Evolutionary conservation across 345 rosid species (phyloP).

Genomic region (Dipteronia sinensis): DNA sequence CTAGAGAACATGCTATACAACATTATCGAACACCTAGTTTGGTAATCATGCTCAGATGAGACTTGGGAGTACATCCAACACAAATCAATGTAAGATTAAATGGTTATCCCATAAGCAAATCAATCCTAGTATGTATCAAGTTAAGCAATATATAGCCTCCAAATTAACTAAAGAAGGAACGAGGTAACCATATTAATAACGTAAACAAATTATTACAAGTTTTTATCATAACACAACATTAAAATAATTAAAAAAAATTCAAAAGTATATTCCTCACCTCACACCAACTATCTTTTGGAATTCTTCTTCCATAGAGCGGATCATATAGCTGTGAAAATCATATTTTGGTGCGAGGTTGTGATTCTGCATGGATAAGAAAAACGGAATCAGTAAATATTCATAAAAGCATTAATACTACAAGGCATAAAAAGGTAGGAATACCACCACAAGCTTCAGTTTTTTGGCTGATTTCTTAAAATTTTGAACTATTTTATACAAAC

Average conservation of each 20-base stretch:
- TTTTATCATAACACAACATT: not conserved
- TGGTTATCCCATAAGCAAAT: not conserved
- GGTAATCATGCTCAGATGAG: not conserved
- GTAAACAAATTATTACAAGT: not conserved
- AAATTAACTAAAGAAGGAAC: slow-evolving; percentile 1
- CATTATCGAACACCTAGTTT: not conserved
- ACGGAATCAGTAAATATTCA: slow-evolving; percentile 19
- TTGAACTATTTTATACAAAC: not conserved
- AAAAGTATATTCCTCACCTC: slow-evolving; percentile 51
- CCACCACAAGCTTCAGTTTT: not conserved
- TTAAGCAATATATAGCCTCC: slow-evolving; percentile 8
- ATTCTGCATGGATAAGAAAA: slow-evolving; percentile 55
- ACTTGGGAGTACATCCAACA: not conserved
- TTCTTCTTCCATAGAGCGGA: slow-evolving; percentile 99
- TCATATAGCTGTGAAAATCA: slow-evolving; percentile 96
- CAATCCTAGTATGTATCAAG: not conserved
- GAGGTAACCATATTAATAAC: not conserved
- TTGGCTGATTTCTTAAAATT: not conserved
- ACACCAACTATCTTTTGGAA: slow-evolving; percentile 93
- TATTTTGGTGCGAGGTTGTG: slow-evolving; percentile 71
- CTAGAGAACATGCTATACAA: not conserved
- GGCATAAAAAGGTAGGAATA: not conserved
- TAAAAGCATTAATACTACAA: not conserved
- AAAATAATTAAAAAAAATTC: slow-evolving; percentile 13
- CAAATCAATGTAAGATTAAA: not conserved